Base-by-base conservation (phyloP, 2,329 filamentous ascomycete species). In the Aspergillus intermedius region DNA sequence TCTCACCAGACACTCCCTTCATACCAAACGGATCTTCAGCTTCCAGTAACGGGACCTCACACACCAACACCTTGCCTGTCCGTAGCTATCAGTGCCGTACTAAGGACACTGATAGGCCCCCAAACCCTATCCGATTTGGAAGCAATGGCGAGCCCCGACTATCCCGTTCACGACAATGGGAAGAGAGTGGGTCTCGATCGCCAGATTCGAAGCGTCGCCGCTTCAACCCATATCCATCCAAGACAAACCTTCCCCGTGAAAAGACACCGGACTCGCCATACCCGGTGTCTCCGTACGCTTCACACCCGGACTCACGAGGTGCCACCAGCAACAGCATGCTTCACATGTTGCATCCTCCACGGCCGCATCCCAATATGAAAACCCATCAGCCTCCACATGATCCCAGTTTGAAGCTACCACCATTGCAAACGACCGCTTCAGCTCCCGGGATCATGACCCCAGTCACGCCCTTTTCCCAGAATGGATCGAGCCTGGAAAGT, bases 171-270 rank as follows among this genome's bases (percentile, higher is more conserved):
- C 57, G 60, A 23, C 55, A 63, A 35, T 63, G 58, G 47, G 64
- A 68, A 48, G 59, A 69, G 48, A 55, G 49, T 49, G 57, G 53
- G 17, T 74, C 73, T 44, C 71, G 74, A 45, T 75, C 77, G 3
- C 74, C 76, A 8, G 83, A 86, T 46, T 66, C 70, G 23, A 87
- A 87, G 61, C 78, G 83, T 49, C 79, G 84, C 19, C 79, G 84
- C 34, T 79, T 79, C 59, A 79, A 79, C 53, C 73, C 71, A 40
- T 66, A 66, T 46, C 64, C 67, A 5, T 54, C 69, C 56, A 63
- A 72, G 55, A 58, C 68, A 52, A 66, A 69, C 55, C 59, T 71
- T 53, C 61, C 71, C 55, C 60, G 65, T 45, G 69, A 70, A 54
- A 52, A 60, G 52, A 64, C 65, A 47, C 58, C 69, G 39, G 56